Base-by-base conservation (phyloP, 2,329 filamentous ascomycete species). In the Akanthomyces dipterigenus region DNA sequence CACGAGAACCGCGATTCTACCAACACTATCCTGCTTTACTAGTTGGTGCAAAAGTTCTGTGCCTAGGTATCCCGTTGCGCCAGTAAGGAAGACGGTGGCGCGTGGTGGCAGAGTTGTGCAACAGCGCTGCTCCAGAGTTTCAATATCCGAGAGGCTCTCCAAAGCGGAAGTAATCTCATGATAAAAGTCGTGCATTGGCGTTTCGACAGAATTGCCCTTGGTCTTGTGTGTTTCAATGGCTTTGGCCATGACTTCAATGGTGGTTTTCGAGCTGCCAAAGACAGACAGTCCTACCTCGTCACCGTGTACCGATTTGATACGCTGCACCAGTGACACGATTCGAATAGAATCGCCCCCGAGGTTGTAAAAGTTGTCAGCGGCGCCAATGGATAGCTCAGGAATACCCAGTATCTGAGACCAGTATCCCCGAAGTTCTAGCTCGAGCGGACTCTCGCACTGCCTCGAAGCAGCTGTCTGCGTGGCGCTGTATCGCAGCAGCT, bases 31-130 rank as follows among this genome's bases (percentile, higher is more conserved):
- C 2, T 43, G 80, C 36, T 81, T 80, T 1, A 96, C 79, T 2
- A 96, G 75, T 62, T 95, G 89, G 48, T 81, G 81, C 18, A 96
- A 78, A 14, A 96, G 79, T 69, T 91, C 93, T 0, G 89, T 84
- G 24, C 92, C 92, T 20, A 96, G 75, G 77, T 96, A 96, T 1
- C 64, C 63, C 5, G 63, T 96, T 3, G 89, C 91, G 45, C 92
- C 92, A 5, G 92, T 96, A 9, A 96, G 76, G 73, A 96, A 88
- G 18, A 93, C 81, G 0, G 87, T 90, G 64, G 49, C 49, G 24
- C 26, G 4, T 2, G 18, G 16, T 11, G 31, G 73, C 66, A 9
- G 71, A 65, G 8, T 53, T 16, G 24, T 64, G 43, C 28, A 63
- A 26, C 34, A 46, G 46, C 3, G 61, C 64, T 31, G 63, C 59